Evolutionary conservation across 441 rosid genomes (phyloP), one percentile per base, ranked within the genome.

Genomic region (Corymbia citriodora): DNA sequence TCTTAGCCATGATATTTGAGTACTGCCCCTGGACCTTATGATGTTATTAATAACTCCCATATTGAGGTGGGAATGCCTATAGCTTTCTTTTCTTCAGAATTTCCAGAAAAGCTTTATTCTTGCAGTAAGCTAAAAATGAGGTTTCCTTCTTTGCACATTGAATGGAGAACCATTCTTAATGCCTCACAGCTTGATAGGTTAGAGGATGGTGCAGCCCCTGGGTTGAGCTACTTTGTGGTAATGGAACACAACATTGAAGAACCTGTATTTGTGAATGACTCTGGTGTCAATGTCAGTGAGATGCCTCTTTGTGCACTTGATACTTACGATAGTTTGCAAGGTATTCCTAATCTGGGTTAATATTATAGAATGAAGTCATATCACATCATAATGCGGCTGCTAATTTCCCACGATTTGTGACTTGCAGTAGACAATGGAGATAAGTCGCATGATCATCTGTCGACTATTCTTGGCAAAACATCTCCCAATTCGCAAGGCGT

Each of bases 151-250:
- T 87, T 74, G 83, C 31, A 19, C 27, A 87, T 87, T 55, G 88
- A 52, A 88, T 88, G 65, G 88, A 92, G 92, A 92, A 90, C 88
- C 88, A 79, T 91, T 94, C 93, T 94, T 92, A 90, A 89, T 90
- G 91, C 93, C 91, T 93, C 88, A 89, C 97, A 97, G 99, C 90
- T 92, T 94, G 94, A 91, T 90, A 95, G 96, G 95, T 92, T 94
- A 91, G 91, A 91, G 90, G 93, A 93, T 92, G 91, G 90, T 87
- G 92, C 91, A 70, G 86, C 74, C 68, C 89, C 89, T 89, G 89
- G 88, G 89, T 55, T 87, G 57, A 87, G 83, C 72, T 91, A 87
- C 88, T 74, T 91, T 49, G 81, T 33, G 55, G 87, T 79, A 55
- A 82, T 90, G 48, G 95, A 94, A 88, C 86, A 89, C 87, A 94